Conservation (phyloP, 352 stramenopile genomes). For the Albugo laibachii region DNA sequence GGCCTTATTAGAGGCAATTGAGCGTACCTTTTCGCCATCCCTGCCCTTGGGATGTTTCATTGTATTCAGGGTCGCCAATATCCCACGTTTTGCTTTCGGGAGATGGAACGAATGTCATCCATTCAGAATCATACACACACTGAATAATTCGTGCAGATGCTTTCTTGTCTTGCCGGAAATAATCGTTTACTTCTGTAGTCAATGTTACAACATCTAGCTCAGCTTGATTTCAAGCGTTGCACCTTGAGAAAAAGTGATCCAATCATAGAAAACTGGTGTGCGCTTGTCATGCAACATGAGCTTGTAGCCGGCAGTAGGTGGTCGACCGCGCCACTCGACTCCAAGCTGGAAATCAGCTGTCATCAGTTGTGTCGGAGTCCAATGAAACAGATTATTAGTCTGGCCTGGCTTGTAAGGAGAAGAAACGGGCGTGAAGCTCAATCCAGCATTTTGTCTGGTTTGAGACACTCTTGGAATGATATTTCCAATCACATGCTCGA, state of each 20-base stretch:
- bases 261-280: conserved; percentile 72
- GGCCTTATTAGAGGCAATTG: neutral
- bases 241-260: conserved; percentile 70
- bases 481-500: conserved; percentile 55
- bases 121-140: conserved; percentile 65
- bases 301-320: conserved; percentile 67
- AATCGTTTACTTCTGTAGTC: conserved; percentile 43
- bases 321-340: conserved; percentile 58
- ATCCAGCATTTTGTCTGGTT: conserved; percentile 53
- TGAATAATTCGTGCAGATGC: conserved; percentile 64
- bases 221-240: neutral
- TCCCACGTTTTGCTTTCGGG: conserved; percentile 72
- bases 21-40: conserved; percentile 60
- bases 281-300: conserved; percentile 69
- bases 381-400: conserved; percentile 55
- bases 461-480: conserved; percentile 48
- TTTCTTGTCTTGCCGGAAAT: conserved; percentile 64
- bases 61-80: conserved; percentile 37
- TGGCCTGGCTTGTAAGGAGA: conserved; percentile 61
- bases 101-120: conserved; percentile 65
- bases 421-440: conserved; percentile 61
- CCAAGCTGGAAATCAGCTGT: conserved; percentile 60
- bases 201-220: too few relatives aligned
- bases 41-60: conserved; percentile 28
- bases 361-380: conserved; percentile 30